Evolutionary conservation across 2,329 filamentous ascomycete species (phyloP).

Genomic region (Graphilbum sp.): DNA sequence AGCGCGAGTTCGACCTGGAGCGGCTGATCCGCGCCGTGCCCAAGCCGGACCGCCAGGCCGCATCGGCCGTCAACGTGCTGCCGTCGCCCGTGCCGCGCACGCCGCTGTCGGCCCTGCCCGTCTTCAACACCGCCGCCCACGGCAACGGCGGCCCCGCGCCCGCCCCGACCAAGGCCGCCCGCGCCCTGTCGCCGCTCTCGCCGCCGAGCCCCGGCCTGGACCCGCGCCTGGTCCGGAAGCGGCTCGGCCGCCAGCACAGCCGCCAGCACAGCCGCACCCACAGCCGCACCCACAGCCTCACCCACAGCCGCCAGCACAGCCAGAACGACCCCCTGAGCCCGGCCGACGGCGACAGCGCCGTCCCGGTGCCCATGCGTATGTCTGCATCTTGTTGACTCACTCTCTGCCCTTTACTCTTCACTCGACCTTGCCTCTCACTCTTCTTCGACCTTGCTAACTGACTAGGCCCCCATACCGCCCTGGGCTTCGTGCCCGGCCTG

Average conservation of each 20-base stretch:
- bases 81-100: constrained; percentile 3
- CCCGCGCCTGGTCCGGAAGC: neutral
- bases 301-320: neutral
- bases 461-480: constrained; percentile 30
- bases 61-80: constrained; percentile 6
- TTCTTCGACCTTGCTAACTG: constrained; percentile 15
- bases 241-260: neutral
- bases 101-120: constrained; percentile 3
- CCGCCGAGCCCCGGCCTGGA: neutral
- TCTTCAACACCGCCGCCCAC: neutral
- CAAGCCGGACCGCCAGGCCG: constrained; percentile 11
- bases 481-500: constrained; percentile 33
- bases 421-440: neutral
- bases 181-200: neutral
- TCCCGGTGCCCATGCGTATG: constrained; percentile 30
- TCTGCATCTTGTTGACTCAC: constrained; percentile 6
- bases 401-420: neutral
- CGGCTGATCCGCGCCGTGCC: constrained; percentile 30
- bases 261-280: constrained; percentile 4
- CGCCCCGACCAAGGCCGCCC: neutral
- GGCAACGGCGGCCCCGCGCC: neutral
- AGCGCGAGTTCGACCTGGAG: constrained; percentile 32
- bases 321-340: neutral
- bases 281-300: neutral
- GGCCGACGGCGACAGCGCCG: constrained; percentile 5